Percentiles rank a stretch among this genome's conserved stretches.
These are phyloP conservation scores for Candida montana DNA, from an alignment of 805 yeast species.

Conservation along the genomic window DNA sequence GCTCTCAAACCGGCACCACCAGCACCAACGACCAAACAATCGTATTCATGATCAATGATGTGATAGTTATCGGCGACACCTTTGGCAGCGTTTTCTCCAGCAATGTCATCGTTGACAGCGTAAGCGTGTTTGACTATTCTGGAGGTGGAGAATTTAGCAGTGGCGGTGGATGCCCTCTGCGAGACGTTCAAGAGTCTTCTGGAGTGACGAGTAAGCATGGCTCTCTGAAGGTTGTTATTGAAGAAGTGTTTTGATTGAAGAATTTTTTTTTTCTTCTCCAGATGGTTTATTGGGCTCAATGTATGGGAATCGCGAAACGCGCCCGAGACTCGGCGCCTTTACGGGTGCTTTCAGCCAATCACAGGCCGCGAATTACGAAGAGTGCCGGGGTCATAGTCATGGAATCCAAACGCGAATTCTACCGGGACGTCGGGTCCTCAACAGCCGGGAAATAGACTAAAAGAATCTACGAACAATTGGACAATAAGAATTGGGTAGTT, in stretches of 20 bases:
- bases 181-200: constrained; percentile 13
- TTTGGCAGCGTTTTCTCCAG: constrained; percentile 48
- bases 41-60: constrained; percentile 95
- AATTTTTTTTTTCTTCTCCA: constrained; percentile 5
- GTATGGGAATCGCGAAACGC: background rate
- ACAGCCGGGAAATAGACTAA: too few species aligned
- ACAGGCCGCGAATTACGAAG: constrained; percentile 7
- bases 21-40: constrained; percentile 96
- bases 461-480: too few species aligned
- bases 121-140: constrained; percentile 20
- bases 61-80: constrained; percentile 70
- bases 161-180: constrained; percentile 6
- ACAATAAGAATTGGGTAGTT: too few species aligned
- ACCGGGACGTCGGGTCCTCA: too few species aligned
- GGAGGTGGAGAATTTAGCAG: constrained; percentile 21
- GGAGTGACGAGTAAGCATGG: constrained; percentile 25
- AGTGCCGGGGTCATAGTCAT: background rate
- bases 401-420: too few species aligned
- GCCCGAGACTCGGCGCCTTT: constrained; percentile 9
- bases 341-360: constrained; percentile 9
- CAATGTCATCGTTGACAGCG: constrained; percentile 35
- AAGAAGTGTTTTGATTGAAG: background rate
- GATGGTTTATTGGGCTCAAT: background rate
- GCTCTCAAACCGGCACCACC: constrained; percentile 99
- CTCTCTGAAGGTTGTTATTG: background rate